phyloP scores from a whole-genome alignment of 306 rosid species.

The Begonia peltatifolia region DNA sequence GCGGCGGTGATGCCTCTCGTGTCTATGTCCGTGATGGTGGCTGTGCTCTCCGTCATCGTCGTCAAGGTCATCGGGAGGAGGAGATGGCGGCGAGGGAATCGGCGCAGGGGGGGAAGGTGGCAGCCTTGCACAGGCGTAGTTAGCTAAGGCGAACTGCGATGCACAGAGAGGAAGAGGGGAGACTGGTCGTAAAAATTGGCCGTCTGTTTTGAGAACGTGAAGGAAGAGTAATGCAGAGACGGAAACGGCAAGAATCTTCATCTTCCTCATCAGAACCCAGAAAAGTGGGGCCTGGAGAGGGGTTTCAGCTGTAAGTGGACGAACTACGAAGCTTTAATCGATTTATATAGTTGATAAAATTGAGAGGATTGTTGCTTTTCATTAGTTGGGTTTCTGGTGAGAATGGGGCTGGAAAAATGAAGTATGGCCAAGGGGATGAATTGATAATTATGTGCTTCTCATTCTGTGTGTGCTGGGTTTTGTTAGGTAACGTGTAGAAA shows the following conservation, averaged over 20 bases:
- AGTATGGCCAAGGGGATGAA: conserved; percentile 32
- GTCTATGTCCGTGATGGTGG: conserved; percentile 2
- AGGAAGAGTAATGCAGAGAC: neutral
- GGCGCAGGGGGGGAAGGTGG: conserved; percentile 3
- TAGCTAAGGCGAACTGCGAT: conserved; percentile 8
- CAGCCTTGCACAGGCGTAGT: conserved; percentile 9
- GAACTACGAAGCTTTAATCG: conserved; percentile 1
- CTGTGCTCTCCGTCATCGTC: neutral
- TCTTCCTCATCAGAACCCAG: conserved; percentile 5
- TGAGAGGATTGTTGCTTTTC: conserved; percentile 14
- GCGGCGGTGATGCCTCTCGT: conserved; percentile 11
- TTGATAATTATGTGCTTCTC: conserved; percentile 16
- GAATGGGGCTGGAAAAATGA: conserved; percentile 7
- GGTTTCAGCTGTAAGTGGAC: conserved; percentile 11
- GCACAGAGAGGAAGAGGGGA: conserved; percentile 11
- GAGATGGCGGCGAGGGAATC: neutral
- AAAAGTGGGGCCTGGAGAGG: conserved; percentile 7
- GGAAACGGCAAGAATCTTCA: neutral
- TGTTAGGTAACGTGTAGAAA: conserved; percentile 29
- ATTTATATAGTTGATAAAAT: conserved; percentile 22
- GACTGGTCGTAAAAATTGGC: conserved; percentile 5
- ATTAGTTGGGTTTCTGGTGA: conserved; percentile 7
- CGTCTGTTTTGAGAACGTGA: neutral
- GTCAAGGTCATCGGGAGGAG: neutral
- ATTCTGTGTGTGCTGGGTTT: conserved; percentile 42